Conservation (phyloP, 2,329 filamentous ascomycete species). For the Epichloe typhina region DNA sequence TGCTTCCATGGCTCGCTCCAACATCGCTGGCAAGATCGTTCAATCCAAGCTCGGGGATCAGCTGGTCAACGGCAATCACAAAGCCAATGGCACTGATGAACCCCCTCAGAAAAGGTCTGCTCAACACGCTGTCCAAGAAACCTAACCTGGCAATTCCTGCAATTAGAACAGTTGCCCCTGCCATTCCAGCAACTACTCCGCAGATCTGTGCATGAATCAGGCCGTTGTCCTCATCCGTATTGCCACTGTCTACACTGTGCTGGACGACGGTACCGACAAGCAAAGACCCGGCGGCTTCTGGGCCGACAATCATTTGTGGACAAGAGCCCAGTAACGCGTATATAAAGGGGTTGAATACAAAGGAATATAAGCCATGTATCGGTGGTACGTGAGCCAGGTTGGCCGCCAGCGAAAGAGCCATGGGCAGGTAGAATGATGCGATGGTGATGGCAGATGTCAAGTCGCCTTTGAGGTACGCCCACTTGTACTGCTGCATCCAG, state of each 20-base stretch:
- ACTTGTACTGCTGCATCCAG: slow-evolving; percentile 81
- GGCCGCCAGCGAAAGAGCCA: slow-evolving; percentile 84
- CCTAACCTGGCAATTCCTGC: slow-evolving; percentile 77
- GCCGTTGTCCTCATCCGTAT: slow-evolving; percentile 50
- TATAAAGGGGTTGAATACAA: slow-evolving; percentile 87
- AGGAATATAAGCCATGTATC: slow-evolving; percentile 87
- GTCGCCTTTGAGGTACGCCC: slow-evolving; percentile 73
- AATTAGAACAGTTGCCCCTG: slow-evolving; percentile 77
- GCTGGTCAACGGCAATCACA: slow-evolving; percentile 88
- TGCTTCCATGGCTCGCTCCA: slow-evolving; percentile 70
- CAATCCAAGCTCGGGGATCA: slow-evolving; percentile 82
- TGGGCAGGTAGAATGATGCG: slow-evolving; percentile 96
- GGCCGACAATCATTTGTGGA: slow-evolving; percentile 86
- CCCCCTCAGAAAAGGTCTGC: slow-evolving; percentile 78
- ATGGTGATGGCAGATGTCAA: slow-evolving; percentile 83
- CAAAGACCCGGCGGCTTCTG: slow-evolving; percentile 85
- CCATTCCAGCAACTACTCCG: slow-evolving; percentile 76
- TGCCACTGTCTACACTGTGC: slow-evolving; percentile 56
- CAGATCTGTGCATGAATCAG: slow-evolving; percentile 66
- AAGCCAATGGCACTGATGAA: slow-evolving; percentile 97
- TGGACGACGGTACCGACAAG: slow-evolving; percentile 80
- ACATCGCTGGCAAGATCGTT: slow-evolving; percentile 47
- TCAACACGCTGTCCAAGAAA: slow-evolving; percentile 89
- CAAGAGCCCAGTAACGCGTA: slow-evolving; percentile 88
- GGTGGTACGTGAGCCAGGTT: slow-evolving; percentile 89